These are phyloP conservation scores for Plenodomus tracheiphilus DNA, from an alignment of 2,329 filamentous ascomycete species.

Conservation along the genomic window DNA sequence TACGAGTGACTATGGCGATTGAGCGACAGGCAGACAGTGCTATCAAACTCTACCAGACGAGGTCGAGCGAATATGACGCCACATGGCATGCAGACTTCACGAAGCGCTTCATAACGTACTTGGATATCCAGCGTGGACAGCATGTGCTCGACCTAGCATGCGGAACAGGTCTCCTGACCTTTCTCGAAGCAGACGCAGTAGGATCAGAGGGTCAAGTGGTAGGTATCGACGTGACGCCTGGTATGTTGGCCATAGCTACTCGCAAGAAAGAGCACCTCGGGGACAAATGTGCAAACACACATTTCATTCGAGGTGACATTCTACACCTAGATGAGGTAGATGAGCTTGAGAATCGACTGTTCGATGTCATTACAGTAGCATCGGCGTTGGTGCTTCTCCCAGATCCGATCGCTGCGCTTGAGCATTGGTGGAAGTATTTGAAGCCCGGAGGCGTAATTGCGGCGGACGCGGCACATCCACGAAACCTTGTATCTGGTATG, in stretches of 20 bases:
- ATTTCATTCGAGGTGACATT: slow-evolving; percentile 44
- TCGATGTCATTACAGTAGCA: slow-evolving; percentile 45
- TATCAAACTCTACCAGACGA: slow-evolving; percentile 42
- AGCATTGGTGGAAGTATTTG: slow-evolving; percentile 44
- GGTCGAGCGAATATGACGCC: slow-evolving; percentile 44
- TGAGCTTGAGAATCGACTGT: slow-evolving; percentile 26
- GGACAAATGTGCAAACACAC: slow-evolving; percentile 37
- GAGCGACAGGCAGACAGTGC: slow-evolving; percentile 33
- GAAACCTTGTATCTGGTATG: slow-evolving; percentile 43
- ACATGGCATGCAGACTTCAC: slow-evolving; percentile 49
- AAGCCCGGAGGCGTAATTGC: slow-evolving; percentile 47
- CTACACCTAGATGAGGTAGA: slow-evolving; percentile 37
- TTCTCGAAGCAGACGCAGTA: slow-evolving; percentile 45
- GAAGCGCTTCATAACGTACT: slow-evolving; percentile 39
- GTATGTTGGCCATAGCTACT: slow-evolving; percentile 47
- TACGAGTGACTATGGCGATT: slow-evolving; percentile 11
- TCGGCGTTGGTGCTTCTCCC: slow-evolving; percentile 48
- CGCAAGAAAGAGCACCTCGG: slow-evolving; percentile 30
- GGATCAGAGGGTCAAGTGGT: slow-evolving; percentile 43
- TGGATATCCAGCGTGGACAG: slow-evolving; percentile 42
- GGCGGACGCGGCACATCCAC: slow-evolving; percentile 45
- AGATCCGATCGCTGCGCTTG: slow-evolving; percentile 42
- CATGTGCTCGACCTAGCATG: slow-evolving; percentile 52
- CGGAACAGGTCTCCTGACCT: slow-evolving; percentile 50
- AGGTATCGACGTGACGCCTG: slow-evolving; percentile 48